A percentile compares a stretch with the other conserved stretches of the same genome.
These are phyloP conservation scores for Fusarium clavum DNA, from an alignment of 2,329 filamentous ascomycete species.

Conservation along the genomic window DNA sequence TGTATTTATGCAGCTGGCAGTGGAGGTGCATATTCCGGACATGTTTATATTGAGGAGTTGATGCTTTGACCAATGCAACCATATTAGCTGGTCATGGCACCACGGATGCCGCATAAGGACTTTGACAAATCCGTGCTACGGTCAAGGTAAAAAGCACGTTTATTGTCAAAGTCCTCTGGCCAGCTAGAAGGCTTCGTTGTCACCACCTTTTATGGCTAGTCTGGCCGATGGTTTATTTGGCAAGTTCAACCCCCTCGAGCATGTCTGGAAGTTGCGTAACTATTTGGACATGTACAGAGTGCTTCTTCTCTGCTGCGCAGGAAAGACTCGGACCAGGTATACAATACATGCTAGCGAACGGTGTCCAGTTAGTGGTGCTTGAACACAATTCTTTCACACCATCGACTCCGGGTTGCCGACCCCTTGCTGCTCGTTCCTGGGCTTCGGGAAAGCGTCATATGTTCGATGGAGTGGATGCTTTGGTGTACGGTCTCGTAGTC, in stretches of 20 bases:
- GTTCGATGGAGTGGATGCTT: constrained; percentile 8
- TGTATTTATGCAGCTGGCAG: constrained; percentile 6
- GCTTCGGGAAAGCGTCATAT: background rate
- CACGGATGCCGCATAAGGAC: background rate
- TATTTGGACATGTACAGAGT: constrained; percentile 7
- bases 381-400: background rate
- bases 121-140: constrained; percentile 7
- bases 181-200: constrained; percentile 26
- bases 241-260: constrained; percentile 8
- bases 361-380: background rate
- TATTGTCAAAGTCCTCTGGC: constrained; percentile 4
- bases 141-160: background rate
- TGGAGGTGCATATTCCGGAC: constrained; percentile 5
- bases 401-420: background rate
- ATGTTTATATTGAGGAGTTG: constrained; percentile 1
- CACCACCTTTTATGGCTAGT: constrained; percentile 13
- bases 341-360: background rate
- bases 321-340: background rate
- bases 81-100: constrained; percentile 19
- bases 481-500: constrained; percentile 9
- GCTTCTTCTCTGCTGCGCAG: constrained; percentile 3
- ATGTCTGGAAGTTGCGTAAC: background rate
- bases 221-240: constrained; percentile 10
- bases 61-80: constrained; percentile 17
- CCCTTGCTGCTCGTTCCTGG: background rate